These are phyloP conservation scores for Porodaedalea pini DNA, from an alignment of 1,284 basidiomycete species.

Conservation along the genomic window DNA sequence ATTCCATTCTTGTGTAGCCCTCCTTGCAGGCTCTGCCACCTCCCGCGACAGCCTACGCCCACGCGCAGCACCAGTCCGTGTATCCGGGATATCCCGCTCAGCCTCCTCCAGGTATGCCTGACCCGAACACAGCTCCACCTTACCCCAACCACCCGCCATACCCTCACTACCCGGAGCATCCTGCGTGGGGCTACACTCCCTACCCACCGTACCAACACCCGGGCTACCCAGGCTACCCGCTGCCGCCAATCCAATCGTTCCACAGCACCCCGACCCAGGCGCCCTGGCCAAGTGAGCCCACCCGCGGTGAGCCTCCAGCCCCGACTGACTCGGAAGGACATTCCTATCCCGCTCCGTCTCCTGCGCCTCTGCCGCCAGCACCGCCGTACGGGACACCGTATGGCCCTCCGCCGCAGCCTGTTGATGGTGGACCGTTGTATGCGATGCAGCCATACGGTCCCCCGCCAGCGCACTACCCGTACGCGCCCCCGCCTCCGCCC, in stretches of 20 bases:
- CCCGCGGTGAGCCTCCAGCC: not conserved
- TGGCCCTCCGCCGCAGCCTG: conserved; percentile 37
- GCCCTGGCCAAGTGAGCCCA: conserved; percentile 8
- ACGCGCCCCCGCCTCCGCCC: conserved; percentile 30
- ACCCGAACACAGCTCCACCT: conserved; percentile 6
- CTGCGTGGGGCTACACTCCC: conserved; percentile 18
- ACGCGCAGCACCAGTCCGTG: conserved; percentile 15
- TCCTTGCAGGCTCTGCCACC: conserved; percentile 17
- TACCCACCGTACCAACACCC: conserved; percentile 13
- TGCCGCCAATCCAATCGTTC: conserved; percentile 21
- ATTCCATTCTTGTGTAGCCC: not conserved
- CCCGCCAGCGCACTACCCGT: conserved; percentile 44
- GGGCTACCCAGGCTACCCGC: conserved; percentile 15
- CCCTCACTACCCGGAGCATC: conserved; percentile 13
- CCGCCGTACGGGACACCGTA: conserved; percentile 47
- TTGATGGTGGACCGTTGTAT: conserved; percentile 50
- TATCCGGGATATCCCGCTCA: conserved; percentile 14
- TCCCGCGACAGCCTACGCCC: conserved; percentile 17
- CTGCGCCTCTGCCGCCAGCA: conserved; percentile 35
- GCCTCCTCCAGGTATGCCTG: conserved; percentile 5
- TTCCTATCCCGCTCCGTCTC: conserved; percentile 8
- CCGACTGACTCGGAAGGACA: not conserved
- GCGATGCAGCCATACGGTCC: conserved; percentile 35
- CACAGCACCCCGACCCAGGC: conserved; percentile 13
- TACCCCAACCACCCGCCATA: conserved; percentile 7